These are phyloP conservation scores for Talaromyces islandicus DNA, from an alignment of 2,329 filamentous ascomycete species.

Conservation along the genomic window DNA sequence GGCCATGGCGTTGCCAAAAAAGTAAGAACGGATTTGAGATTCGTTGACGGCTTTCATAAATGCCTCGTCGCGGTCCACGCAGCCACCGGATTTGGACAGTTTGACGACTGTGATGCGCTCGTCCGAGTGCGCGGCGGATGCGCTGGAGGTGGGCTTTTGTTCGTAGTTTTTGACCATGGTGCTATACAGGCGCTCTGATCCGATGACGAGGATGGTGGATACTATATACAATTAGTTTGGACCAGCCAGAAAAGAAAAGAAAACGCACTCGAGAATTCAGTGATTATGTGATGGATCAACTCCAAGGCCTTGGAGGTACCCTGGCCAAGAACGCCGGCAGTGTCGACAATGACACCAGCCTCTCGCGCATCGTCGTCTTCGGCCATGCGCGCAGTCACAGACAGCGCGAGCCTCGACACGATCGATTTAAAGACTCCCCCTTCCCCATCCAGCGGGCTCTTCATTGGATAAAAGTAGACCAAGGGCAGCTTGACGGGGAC, in stretches of 20 bases:
- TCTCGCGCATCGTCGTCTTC: conserved; percentile 66
- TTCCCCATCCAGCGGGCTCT: conserved; percentile 63
- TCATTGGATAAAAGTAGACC: conserved; percentile 79
- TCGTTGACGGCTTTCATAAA: conserved; percentile 72
- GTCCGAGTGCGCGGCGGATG: conserved; percentile 43
- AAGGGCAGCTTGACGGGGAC: conserved; percentile 89
- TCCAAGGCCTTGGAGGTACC: conserved; percentile 64
- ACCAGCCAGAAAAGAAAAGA: too few species aligned
- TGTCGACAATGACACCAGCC: conserved; percentile 81
- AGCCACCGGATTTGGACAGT: conserved; percentile 79
- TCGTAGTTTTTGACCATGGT: conserved; percentile 68
- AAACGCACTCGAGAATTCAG: conserved; percentile 55
- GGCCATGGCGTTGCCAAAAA: conserved; percentile 66
- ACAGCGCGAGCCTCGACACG: conserved; percentile 69
- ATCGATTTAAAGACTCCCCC: conserved; percentile 66
- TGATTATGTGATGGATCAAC: conserved; percentile 71
- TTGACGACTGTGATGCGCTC: conserved; percentile 70
- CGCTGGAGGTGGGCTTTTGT: conserved; percentile 40
- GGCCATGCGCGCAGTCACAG: conserved; percentile 68
- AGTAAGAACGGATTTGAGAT: conserved; percentile 80
- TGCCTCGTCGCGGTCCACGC: conserved; percentile 65
- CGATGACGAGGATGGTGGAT: conserved; percentile 75
- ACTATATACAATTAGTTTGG: too few species aligned
- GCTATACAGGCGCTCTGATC: conserved; percentile 68
- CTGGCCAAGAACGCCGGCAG: conserved; percentile 62